Evolutionary conservation across 495 filamentous ascomycete genomes (phyloP).

Genomic region (Rhypophila decipiens): DNA sequence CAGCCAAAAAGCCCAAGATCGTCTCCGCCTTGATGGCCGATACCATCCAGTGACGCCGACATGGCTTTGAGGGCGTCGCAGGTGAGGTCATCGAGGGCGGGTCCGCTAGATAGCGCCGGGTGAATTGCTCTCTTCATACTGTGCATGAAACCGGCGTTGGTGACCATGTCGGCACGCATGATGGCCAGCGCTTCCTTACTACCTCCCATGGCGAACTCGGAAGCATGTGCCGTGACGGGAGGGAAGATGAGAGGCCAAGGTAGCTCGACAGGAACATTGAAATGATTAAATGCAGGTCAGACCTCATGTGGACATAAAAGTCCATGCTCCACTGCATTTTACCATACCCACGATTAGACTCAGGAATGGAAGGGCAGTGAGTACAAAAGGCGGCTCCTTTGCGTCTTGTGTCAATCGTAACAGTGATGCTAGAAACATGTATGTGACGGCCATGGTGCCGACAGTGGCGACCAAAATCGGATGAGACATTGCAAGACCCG

Average conservation of each 20-base stretch:
- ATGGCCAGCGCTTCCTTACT: too few relatives aligned
- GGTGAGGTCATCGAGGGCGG: background rate
- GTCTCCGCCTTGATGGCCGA: background rate
- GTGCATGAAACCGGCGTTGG: too few relatives aligned
- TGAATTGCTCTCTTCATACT: background rate
- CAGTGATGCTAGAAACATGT: slow-evolving; percentile 5
- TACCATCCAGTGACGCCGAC: background rate
- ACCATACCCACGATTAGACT: slow-evolving; percentile 9
- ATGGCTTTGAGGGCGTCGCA: background rate
- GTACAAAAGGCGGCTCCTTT: slow-evolving; percentile 6
- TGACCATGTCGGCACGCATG: too few relatives aligned
- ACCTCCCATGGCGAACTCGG: too few relatives aligned
- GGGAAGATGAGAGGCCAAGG: too few relatives aligned
- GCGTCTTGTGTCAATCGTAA: slow-evolving; percentile 7
- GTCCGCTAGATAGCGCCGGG: background rate
- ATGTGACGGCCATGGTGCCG: background rate
- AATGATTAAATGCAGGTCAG: background rate
- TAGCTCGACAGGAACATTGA: too few relatives aligned
- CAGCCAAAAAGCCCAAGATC: background rate
- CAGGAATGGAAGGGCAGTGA: slow-evolving; percentile 8
- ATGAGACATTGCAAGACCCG: too few relatives aligned
- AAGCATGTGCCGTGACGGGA: too few relatives aligned
- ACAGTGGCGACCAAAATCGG: background rate
- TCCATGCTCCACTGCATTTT: background rate
- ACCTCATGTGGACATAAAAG: background rate